Evolutionary conservation across 106 monocot species (phyloP), one percentile per base, ranked within the genome.

Genomic region (Phalaenopsis equestris): DNA sequence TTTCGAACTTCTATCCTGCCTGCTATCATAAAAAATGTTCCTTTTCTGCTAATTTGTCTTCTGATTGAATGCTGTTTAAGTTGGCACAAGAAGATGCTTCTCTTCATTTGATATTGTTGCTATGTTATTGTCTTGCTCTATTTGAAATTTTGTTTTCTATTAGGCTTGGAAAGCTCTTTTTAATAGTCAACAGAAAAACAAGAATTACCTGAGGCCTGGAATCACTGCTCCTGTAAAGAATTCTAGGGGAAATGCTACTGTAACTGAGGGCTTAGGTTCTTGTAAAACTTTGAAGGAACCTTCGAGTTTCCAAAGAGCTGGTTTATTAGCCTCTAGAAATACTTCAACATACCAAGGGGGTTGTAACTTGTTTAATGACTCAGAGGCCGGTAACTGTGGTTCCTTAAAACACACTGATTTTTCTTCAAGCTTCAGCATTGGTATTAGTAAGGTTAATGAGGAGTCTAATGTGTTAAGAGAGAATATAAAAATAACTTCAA

Each of bases 111-210:
- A 55, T 16, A 43, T 14, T 45, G 55, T 58, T 78, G 23, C 30
- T 42, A 16, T 23, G 4, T 41, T 42, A 55, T 76, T 9, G 14
- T 76, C 39, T 17, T 11, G 5, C 42, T 74, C 75, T 67, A 15
- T 55, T 55, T 76, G 75, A 79, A 73, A 42, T 76, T 30, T 43
- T 56, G 67, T 61, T 37, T 83, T 68, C 10, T 87, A 73, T 72
- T 75, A 97, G 96, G 94, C 96, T 43, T 97, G 96, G 96, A 86
- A 84, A 80, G 79, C 86, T 81, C 87, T 97, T 83, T 84, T 81
- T 77, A 84, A 76, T 77, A 78, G 81, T 79, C 88, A 84, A 48
- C 75, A 72, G 55, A 38, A 81, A 67, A 58, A 77, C 75, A 89
- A 81, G 75, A 84, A 80, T 41, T 97, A 94, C 74, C 61, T 90